Evolutionary conservation across 1,284 basidiomycete genomes (phyloP), one percentile per base, ranked within the genome.

Genomic region (Thelephora terrestris): DNA sequence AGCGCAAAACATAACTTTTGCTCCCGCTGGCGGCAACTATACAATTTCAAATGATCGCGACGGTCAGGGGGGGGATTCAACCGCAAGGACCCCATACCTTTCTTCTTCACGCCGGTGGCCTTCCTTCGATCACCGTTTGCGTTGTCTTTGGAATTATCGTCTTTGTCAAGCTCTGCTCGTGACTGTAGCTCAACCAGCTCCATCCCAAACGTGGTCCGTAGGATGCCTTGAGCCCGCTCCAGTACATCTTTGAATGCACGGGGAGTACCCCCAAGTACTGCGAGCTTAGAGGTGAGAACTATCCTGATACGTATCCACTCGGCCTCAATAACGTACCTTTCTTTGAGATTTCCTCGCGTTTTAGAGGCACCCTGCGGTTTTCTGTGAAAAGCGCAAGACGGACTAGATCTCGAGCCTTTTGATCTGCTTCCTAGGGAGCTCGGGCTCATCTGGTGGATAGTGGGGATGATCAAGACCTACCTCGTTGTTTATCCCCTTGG

Each of bases 1-100:
- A 85, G 38, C 85, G 79, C n/a, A 89, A 65, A 43, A 89, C 83
- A 58, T 83, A 90, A 6, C 77, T 77, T 58, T 85, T 87, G 1
- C 81, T 79, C 5, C 81, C 78, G 1, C 72, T 57, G 1, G 73
- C 65, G 1, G 74, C 65, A 38, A 73, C 81, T 83, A 52, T 39
- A 23, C 29, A 3, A 18, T 20, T 29, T 21, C 27, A 23, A 7
- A 17, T 38, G 24, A n/a, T 24, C n/a, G n/a, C n/a, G 21, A 42
- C 20, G 39, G 16, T 25, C 6, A 17, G 12, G 7, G 3, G 20
- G 12, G 9, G 5, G 38, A 40, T 6, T n/a, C n/a, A n/a, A 16
- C n/a, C 6, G 7, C 14, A 42, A 18, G 18, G 12, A 14, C 18
- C 2, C 3, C 20, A 4, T 42, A 71, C 75, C 66, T 61, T 66